Conservation (phyloP, 2,329 filamentous ascomycete species). For the Fusarium ambrosium region DNA sequence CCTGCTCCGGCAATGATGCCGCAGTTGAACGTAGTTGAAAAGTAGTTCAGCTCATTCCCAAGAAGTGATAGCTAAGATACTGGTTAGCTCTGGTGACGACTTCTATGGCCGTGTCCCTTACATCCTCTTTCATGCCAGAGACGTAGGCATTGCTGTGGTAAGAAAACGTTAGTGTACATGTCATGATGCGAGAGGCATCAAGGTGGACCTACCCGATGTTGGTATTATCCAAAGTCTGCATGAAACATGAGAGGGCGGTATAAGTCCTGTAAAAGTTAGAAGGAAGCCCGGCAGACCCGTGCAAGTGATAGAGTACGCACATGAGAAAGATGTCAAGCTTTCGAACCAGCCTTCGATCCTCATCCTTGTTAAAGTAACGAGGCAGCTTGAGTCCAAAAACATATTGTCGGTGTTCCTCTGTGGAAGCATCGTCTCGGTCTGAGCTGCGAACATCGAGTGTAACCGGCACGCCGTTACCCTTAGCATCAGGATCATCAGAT, state of each 20-base stretch:
- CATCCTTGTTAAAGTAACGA: slow-evolving; percentile 24
- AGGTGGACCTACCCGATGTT: slow-evolving; percentile 14
- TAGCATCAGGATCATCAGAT: not conserved
- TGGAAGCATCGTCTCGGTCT: not conserved
- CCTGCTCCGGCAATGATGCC: slow-evolving; percentile 31
- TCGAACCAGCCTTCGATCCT: slow-evolving; percentile 15
- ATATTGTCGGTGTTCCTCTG: not conserved
- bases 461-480: slow-evolving; percentile 3
- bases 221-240: slow-evolving; percentile 27
- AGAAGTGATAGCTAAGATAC: slow-evolving; percentile 12
- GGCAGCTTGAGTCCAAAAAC: slow-evolving; percentile 13
- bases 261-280: slow-evolving; percentile 13
- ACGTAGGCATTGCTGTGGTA: slow-evolving; percentile 26
- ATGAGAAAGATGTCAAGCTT: slow-evolving; percentile 26
- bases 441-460: not conserved
- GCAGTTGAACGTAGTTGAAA: slow-evolving; percentile 26
- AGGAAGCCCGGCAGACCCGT: not conserved
- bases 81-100: not conserved
- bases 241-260: slow-evolving; percentile 24
- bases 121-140: slow-evolving; percentile 30
- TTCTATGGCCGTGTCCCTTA: not conserved
- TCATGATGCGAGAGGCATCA: not conserved
- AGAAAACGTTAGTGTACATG: not conserved
- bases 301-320: not conserved
- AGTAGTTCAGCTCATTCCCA: slow-evolving; percentile 29